These are phyloP conservation scores for Tricholoma hemisulphureum DNA, from an alignment of 768 basidiomycete species.

Conservation along the genomic window DNA sequence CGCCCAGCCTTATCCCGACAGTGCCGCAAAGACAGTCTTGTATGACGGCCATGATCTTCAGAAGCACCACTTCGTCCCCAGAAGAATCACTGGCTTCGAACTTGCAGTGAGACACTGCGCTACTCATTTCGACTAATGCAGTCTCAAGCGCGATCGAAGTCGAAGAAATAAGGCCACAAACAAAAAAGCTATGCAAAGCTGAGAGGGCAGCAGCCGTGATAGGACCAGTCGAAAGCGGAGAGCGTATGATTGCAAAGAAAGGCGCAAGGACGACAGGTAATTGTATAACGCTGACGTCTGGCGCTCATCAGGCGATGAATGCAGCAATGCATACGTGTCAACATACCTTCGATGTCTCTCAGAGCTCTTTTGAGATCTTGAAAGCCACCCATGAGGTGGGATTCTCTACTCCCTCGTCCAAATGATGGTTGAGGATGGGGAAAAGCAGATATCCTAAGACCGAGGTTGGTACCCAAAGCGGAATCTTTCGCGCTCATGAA, in stretches of 20 bases:
- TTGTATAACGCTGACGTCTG: constrained; percentile 61
- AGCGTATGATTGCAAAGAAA: constrained; percentile 91
- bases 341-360: constrained; percentile 63
- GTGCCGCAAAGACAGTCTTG: constrained; percentile 74
- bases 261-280: constrained; percentile 71
- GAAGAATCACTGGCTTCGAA: constrained; percentile 97
- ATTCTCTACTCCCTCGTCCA: constrained; percentile 62
- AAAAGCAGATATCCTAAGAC: constrained; percentile 62
- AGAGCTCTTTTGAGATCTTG: constrained; percentile 78
- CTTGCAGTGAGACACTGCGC: constrained; percentile 91
- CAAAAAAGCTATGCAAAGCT: constrained; percentile 85
- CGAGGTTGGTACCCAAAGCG: constrained; percentile 70
- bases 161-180: constrained; percentile 67
- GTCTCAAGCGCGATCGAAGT: constrained; percentile 54
- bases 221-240: constrained; percentile 92
- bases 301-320: neutral
- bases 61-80: constrained; percentile 94
- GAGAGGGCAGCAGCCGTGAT: constrained; percentile 94
- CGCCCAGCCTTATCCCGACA: constrained; percentile 74
- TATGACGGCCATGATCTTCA: constrained; percentile 89
- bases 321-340: constrained; percentile 14
- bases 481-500: constrained; percentile 62
- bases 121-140: constrained; percentile 81
- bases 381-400: constrained; percentile 88
- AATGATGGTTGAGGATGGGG: constrained; percentile 40